A percentile compares a stretch with the other conserved stretches of the same genome.
These are phyloP conservation scores for Anisodus acutangulus DNA, from an alignment of 257 asterid species.

Conservation along the genomic window DNA sequence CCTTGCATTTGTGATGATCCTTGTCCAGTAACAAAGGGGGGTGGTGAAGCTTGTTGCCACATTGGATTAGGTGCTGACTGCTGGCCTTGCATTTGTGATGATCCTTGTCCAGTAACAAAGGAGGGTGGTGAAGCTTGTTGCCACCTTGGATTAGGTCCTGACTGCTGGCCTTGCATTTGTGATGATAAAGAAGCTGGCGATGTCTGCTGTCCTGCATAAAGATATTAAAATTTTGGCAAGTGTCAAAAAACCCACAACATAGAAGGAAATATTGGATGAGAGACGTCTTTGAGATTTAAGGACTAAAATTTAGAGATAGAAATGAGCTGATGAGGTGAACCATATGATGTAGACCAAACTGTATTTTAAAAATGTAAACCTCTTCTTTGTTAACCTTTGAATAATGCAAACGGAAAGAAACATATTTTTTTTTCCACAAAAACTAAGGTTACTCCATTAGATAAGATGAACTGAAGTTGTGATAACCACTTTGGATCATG, in stretches of 20 bases:
- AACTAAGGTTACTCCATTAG: background rate
- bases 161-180: slow-evolving; percentile 5
- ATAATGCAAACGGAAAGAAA: background rate
- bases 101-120: background rate
- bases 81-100: slow-evolving; percentile 2
- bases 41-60: slow-evolving; percentile 9
- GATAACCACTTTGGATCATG: background rate
- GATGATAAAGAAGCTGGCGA: background rate
- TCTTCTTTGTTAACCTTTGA: background rate
- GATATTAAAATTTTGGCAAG: background rate
- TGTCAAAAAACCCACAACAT: background rate
- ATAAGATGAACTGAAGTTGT: slow-evolving; percentile 13
- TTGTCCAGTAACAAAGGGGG: slow-evolving; percentile 12
- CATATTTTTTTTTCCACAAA: background rate
- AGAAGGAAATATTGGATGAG: background rate
- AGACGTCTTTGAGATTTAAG: background rate
- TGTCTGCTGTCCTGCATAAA: slow-evolving; percentile 37
- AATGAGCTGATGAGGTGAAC: background rate
- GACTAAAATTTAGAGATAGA: background rate
- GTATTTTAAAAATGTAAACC: background rate
- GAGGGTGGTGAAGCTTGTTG: slow-evolving; percentile 18
- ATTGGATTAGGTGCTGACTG: background rate
- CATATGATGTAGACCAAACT: slow-evolving; percentile 3
- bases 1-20: slow-evolving; percentile 27
- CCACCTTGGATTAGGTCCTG: slow-evolving; percentile 12